Base-by-base conservation (phyloP, 345 rosid species). In the Salix viminalis region DNA sequence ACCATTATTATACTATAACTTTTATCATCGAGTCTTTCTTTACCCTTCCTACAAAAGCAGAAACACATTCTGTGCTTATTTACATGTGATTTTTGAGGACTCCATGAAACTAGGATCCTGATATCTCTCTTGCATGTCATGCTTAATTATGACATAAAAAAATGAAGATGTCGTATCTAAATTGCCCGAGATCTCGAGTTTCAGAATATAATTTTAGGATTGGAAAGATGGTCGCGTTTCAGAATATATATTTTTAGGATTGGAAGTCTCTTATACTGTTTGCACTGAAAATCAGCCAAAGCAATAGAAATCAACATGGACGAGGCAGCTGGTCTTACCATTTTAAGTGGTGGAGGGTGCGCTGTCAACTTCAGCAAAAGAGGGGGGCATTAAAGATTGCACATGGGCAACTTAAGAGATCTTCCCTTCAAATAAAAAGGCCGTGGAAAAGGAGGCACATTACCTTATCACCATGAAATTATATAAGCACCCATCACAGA, bases 271-370 rank as follows among this genome's bases (percentile, higher is more conserved):
- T 62, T 79, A 16, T 44, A 62, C 28, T 61, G 66, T 62, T 79
- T 69, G 26, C 21, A 74, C 36, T 79, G 74, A 75, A 69, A 74
- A 65, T 26, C 64, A 65, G 71, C 78, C 4, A 6, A 34, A 4
- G 42, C 58, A 54, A 70, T 62, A 60, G 75, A 46, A 15, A 34
- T 65, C 34, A 6, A 46, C 28, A 34, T 86, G 85, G 86, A 86
- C 18, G 89, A 88, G 77, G 56, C 76, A 64, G 72, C 80, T 72
- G 87, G 86, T 24, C 67, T 86, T 19, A 65, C 74, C 5, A 75
- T 80, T 52, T 52, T 19, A 18, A n/a, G 58, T 19, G 23, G 58
- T 18, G 23, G 58, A 52, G 58, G 58, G 19, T 6, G 58, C 19
- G 10, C n/a, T 52, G 58, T 6, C n/a, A 6, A 6, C 58, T 52